Evolutionary conservation across 208 protist genomes (phyloP).

Genomic region (Wallacemonas sp.): DNA sequence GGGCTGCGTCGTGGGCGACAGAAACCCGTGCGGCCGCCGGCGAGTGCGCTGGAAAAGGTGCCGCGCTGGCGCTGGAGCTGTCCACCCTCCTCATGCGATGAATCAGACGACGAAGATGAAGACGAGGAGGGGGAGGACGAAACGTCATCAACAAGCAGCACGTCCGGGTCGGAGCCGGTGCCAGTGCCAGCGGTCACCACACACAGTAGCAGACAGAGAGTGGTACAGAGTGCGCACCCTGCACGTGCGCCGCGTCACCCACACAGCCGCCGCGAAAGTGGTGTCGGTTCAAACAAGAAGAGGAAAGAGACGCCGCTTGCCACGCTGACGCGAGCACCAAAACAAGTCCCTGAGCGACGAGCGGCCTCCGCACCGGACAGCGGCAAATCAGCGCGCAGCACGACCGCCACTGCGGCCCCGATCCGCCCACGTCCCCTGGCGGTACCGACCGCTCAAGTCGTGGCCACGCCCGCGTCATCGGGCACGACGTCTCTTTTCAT

Average conservation of each 20-base stretch:
- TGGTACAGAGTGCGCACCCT: background rate
- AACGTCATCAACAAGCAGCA: background rate
- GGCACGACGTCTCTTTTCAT: background rate
- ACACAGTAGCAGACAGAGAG: too few relatives aligned
- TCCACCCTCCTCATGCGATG: slow-evolving; percentile 27
- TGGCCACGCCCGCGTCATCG: background rate
- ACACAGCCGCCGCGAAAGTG: too few relatives aligned
- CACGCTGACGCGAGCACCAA: background rate
- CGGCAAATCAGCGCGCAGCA: background rate
- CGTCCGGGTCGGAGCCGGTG: background rate
- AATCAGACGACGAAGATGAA: slow-evolving; percentile 10
- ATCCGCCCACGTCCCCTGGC: background rate
- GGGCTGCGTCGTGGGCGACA: slow-evolving; percentile 19
- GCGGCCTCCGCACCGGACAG: background rate
- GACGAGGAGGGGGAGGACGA: slow-evolving; percentile 15
- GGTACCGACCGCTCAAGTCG: background rate
- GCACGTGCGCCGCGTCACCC: too few relatives aligned
- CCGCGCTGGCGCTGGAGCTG: slow-evolving; percentile 54
- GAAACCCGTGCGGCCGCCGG: slow-evolving; percentile 17
- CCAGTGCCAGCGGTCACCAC: too few relatives aligned
- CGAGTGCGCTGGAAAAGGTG: slow-evolving; percentile 24
- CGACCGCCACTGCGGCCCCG: background rate
- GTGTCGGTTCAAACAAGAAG: background rate
- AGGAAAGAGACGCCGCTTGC: too few relatives aligned
- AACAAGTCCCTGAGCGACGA: background rate